Evolutionary conservation across 176 grass and related monocot genomes (phyloP).

Genomic region (Oryza officinalis): DNA sequence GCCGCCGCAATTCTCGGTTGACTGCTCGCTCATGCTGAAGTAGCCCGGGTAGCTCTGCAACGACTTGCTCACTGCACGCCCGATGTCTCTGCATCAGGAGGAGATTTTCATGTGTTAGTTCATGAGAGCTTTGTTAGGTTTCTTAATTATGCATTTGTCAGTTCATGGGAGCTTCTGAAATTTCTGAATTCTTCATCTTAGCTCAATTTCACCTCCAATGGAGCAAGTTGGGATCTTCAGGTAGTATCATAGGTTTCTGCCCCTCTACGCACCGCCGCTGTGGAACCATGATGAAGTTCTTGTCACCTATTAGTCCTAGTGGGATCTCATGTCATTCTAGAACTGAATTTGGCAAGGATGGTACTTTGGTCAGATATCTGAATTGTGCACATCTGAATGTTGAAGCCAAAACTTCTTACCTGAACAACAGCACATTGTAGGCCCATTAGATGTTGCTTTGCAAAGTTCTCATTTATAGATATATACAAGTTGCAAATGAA

Average conservation of each 20-base stretch:
- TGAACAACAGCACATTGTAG: constrained; percentile 59
- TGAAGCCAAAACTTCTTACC: constrained; percentile 11
- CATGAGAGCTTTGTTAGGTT: too few relatives aligned
- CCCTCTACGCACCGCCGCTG: constrained; percentile 8
- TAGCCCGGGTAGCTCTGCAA: constrained; percentile 55
- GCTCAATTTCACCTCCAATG: constrained; percentile 56
- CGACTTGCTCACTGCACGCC: constrained; percentile 45
- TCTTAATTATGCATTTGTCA: background rate
- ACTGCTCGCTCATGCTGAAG: constrained; percentile 51
- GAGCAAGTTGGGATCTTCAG: constrained; percentile 48
- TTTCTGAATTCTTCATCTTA: background rate
- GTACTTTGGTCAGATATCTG: constrained; percentile 13
- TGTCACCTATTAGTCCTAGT: constrained; percentile 40
- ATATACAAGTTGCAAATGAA: constrained; percentile 23
- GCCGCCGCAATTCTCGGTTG: constrained; percentile 2
- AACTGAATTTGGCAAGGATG: constrained; percentile 33
- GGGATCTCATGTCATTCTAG: constrained; percentile 43
- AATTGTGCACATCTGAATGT: background rate
- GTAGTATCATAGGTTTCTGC: constrained; percentile 51
- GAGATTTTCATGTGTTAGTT: background rate
- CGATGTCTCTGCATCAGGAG: constrained; percentile 45
- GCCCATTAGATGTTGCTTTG: constrained; percentile 63
- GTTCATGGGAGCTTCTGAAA: background rate
- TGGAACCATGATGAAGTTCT: constrained; percentile 52
- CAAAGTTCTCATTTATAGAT: constrained; percentile 51